A percentile compares a stretch with the other conserved stretches of the same genome.
These are phyloP conservation scores for Dalechampia spathulata DNA, from an alignment of 441 rosid species.

Conservation along the genomic window DNA sequence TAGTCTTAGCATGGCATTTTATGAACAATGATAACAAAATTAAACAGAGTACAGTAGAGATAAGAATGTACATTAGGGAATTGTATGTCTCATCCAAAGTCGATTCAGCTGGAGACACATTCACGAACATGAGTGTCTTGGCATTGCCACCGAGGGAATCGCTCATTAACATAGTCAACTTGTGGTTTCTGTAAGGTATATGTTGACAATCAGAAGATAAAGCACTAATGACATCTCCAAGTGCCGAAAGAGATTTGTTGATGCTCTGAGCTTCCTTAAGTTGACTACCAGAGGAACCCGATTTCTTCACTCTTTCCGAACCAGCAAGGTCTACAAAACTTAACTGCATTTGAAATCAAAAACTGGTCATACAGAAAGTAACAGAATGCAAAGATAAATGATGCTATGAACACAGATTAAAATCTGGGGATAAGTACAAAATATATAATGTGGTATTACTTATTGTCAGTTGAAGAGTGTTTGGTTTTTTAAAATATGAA, in stretches of 20 bases:
- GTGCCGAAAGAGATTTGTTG: slow-evolving; percentile 92
- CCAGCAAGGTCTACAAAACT: slow-evolving; percentile 99
- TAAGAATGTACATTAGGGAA: slow-evolving; percentile 55
- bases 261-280: slow-evolving; percentile 97
- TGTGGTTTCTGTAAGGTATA: slow-evolving; percentile 93
- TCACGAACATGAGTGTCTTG: slow-evolving; percentile 94
- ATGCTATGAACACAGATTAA: too few species aligned
- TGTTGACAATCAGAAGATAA: slow-evolving; percentile 82
- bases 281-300: slow-evolving; percentile 76
- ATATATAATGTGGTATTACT: too few species aligned
- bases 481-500: too few species aligned
- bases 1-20: too few species aligned
- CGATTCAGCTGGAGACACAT: slow-evolving; percentile 84
- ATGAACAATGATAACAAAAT: background rate
- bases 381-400: too few species aligned
- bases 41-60: background rate
- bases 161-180: slow-evolving; percentile 92
- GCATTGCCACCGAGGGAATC: slow-evolving; percentile 99
- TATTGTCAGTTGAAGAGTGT: too few species aligned
- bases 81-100: slow-evolving; percentile 92
- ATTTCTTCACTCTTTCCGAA: slow-evolving; percentile 89
- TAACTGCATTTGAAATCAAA: slow-evolving; percentile 64
- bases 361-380: too few species aligned
- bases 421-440: too few species aligned
- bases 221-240: slow-evolving; percentile 93